Conservation (phyloP, 768 basidiomycete species). For the Leucocoprinus birnbaumii region DNA sequence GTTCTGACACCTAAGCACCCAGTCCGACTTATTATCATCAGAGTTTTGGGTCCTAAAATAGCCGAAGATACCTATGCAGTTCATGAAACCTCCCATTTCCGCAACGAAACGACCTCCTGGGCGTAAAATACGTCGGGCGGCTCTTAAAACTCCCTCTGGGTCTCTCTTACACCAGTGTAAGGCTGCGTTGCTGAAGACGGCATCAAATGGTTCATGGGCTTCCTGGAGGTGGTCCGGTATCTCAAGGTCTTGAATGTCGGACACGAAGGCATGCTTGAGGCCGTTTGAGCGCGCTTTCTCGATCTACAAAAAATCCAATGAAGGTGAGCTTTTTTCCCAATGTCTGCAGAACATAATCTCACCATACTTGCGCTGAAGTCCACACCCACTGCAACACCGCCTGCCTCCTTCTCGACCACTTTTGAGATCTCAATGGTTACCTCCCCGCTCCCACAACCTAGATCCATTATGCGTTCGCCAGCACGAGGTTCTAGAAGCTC, state of each 20-base stretch:
- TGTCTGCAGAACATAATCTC: slow-evolving; percentile 16
- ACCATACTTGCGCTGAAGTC: slow-evolving; percentile 79
- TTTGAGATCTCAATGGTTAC: slow-evolving; percentile 57
- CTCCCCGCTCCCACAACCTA: slow-evolving; percentile 86
- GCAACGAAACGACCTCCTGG: slow-evolving; percentile 69
- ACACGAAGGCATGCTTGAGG: slow-evolving; percentile 41
- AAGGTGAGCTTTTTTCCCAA: neutral
- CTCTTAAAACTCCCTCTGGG: slow-evolving; percentile 61
- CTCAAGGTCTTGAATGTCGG: slow-evolving; percentile 50
- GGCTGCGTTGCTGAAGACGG: slow-evolving; percentile 76
- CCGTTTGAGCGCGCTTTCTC: slow-evolving; percentile 25
- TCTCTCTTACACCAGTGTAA: slow-evolving; percentile 85
- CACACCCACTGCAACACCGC: slow-evolving; percentile 62
- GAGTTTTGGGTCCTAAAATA: neutral
- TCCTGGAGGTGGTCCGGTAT: slow-evolving; percentile 30
- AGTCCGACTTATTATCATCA: neutral
- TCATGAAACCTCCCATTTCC: slow-evolving; percentile 79
- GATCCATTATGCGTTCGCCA: slow-evolving; percentile 70
- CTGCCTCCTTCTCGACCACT: slow-evolving; percentile 40
- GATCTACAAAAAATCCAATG: slow-evolving; percentile 6
- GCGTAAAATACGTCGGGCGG: slow-evolving; percentile 60
- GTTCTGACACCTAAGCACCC: slow-evolving; percentile 52
- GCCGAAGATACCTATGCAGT: slow-evolving; percentile 53
- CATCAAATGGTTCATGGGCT: slow-evolving; percentile 51
- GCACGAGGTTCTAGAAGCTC: slow-evolving; percentile 56